Conservation (phyloP, 1,284 basidiomycete genomes). For the Cutaneotrichosporon spelunceum region DNA sequence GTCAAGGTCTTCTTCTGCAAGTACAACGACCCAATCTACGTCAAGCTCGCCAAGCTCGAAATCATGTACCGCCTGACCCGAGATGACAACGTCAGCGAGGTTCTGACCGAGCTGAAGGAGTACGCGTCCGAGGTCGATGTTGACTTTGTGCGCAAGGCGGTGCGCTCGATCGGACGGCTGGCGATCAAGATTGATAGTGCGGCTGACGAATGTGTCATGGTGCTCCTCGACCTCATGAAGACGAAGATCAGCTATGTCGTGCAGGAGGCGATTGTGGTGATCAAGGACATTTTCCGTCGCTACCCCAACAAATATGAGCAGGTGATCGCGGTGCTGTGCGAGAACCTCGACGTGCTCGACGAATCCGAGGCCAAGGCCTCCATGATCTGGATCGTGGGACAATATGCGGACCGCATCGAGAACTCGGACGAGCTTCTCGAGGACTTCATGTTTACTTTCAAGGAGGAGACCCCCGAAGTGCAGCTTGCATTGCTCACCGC, state of each 20-base stretch:
- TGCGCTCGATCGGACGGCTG: conserved; percentile 92
- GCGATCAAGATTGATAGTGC: conserved; percentile 92
- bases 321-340: conserved; percentile 90
- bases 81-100: conserved; percentile 88
- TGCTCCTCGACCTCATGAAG: conserved; percentile 82
- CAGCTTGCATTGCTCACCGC: conserved; percentile 94
- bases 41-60: conserved; percentile 96
- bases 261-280: conserved; percentile 95
- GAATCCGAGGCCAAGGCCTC: conserved; percentile 98
- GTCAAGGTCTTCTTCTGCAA: conserved; percentile 99
- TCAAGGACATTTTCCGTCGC: conserved; percentile 99
- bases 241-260: conserved; percentile 96
- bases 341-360: conserved; percentile 92
- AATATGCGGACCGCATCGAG: conserved; percentile 95
- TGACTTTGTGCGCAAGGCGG: conserved; percentile 91
- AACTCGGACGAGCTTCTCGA: conserved; percentile 90
- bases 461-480: conserved; percentile 87
- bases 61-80: conserved; percentile 94
- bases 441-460: conserved; percentile 87
- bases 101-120: conserved; percentile 95
- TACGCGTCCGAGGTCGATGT: conserved; percentile 98
- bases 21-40: conserved; percentile 97
- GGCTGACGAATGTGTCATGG: conserved; percentile 91
- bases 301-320: conserved; percentile 98
- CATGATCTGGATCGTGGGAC: conserved; percentile 97